Evolutionary conservation across 768 basidiomycete species (phyloP).

Genomic region (Lactarius akahatsu): DNA sequence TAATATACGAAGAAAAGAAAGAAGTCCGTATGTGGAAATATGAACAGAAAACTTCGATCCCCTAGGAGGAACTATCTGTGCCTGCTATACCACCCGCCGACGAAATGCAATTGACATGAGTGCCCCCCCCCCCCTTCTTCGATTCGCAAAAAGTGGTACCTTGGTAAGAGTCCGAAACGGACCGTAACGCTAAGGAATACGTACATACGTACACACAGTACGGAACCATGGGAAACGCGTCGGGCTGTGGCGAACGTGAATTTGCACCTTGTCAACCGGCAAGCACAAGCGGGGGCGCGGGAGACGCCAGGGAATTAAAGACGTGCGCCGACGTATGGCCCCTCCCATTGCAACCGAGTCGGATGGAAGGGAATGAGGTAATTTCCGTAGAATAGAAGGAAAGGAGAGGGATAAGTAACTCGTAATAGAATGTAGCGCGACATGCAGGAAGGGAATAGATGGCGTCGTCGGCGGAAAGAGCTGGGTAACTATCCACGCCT

Average conservation of each 20-base stretch:
- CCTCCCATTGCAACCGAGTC: not conserved
- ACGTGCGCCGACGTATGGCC: slow-evolving; percentile 3
- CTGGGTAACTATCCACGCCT: slow-evolving; percentile 11
- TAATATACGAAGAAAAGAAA: too few relatives aligned
- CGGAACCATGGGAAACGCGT: not conserved
- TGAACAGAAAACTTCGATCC: too few relatives aligned
- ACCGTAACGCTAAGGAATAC: not conserved
- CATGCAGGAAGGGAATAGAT: slow-evolving; percentile 6
- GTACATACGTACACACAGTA: not conserved
- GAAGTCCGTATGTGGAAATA: too few relatives aligned
- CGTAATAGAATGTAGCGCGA: slow-evolving; percentile 7
- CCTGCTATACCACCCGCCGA: too few relatives aligned
- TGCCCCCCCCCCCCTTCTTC: not conserved
- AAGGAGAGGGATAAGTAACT: not conserved
- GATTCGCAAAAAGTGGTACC: not conserved
- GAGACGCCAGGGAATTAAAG: not conserved
- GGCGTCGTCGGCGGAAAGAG: not conserved
- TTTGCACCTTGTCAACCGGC: slow-evolving; percentile 3
- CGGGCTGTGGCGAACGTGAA: not conserved
- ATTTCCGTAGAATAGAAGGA: slow-evolving; percentile 9
- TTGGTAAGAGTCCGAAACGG: not conserved
- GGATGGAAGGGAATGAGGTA: not conserved
- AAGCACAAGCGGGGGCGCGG: slow-evolving; percentile 1
- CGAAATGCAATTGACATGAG: not conserved
- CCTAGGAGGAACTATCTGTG: too few relatives aligned